Base-by-base conservation (phyloP, 768 basidiomycete species). In the Pleurotus tuoliensis region DNA sequence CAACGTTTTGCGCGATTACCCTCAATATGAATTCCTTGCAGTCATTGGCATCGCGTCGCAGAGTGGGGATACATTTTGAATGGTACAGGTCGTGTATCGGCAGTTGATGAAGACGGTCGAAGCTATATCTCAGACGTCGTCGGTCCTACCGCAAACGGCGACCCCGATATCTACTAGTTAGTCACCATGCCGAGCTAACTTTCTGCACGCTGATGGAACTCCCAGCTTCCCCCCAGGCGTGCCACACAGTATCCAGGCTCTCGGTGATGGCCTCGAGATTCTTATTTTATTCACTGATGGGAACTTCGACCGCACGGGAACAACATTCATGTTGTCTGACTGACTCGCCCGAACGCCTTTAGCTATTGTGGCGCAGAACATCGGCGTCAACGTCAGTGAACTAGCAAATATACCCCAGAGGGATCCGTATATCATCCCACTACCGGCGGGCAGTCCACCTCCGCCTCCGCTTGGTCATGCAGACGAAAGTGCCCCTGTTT, bases 11-110 rank as follows among this genome's bases (percentile, higher is more conserved):
- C 15, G 15, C 47, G 11, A 5, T n/a, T 7, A 9, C 30, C 8
- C n/a, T 11, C 27, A 20, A 3, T 54, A 4, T 43, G 15, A 16
- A 13, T 47, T 16, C 15, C 39, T 18, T 16, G 12, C 41, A 61
- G 60, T 20, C 60, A 61, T 43, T 61, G 60, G 60, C 60, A 61
- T 47, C 60, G 60, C 38, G 60, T 61, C 27, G 58, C 60, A 27
- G 60, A 61, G 47, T 61, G 60, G 60, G 60, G 60, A 25, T 61
- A 61, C 38, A 61, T 61, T 53, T 49, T 61, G 16, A 61, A 61
- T 34, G 60, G 60, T 16, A 61, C 60, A 18, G 60, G 60, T 7
- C 58, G 60, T 27, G 47, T 61, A 6, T 59, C 58, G 4, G 60
- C 60, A 3, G 56, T 61, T 50, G 60, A 61, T 47, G 60, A 61